Conservation (phyloP, 495 filamentous ascomycete species). For the Bryoglossum gracile region DNA sequence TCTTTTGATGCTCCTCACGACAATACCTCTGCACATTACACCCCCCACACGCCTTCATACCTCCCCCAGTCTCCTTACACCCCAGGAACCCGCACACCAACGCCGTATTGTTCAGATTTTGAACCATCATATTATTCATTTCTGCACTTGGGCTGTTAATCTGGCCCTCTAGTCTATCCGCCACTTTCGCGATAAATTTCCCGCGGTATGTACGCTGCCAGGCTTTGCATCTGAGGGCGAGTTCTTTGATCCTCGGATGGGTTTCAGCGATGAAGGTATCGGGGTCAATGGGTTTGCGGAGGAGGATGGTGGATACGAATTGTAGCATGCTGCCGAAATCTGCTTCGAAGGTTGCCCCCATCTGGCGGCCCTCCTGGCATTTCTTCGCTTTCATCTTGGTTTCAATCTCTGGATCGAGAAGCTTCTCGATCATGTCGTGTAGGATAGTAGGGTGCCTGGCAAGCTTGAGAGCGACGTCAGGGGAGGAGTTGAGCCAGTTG, state of each 20-base stretch:
- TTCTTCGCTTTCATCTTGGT: slow-evolving; percentile 9
- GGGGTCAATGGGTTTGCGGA: too few species aligned
- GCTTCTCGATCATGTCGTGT: slow-evolving; percentile 15
- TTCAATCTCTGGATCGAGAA: slow-evolving; percentile 11
- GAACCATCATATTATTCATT: slow-evolving; percentile 11
- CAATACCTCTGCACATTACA: slow-evolving; percentile 21
- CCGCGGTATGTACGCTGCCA: slow-evolving; percentile 14
- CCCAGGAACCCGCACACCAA: slow-evolving; percentile 12
- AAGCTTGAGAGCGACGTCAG: slow-evolving; percentile 14
- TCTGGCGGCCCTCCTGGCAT: neutral
- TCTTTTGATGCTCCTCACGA: slow-evolving; percentile 20
- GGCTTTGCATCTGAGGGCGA: slow-evolving; percentile 3
- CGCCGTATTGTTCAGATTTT: slow-evolving; percentile 8
- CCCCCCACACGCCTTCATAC: slow-evolving; percentile 11
- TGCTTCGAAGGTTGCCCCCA: slow-evolving; percentile 15
- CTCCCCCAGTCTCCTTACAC: slow-evolving; percentile 1
- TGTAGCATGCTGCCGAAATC: slow-evolving; percentile 20
- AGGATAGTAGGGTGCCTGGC: slow-evolving; percentile 10
- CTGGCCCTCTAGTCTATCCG: slow-evolving; percentile 17
- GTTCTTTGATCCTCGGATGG: slow-evolving; percentile 14
- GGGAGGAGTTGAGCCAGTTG: slow-evolving; percentile 14
- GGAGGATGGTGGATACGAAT: slow-evolving; percentile 18
- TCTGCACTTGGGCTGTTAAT: slow-evolving; percentile 14
- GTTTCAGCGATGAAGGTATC: slow-evolving; percentile 10
- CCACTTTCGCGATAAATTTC: slow-evolving; percentile 12